Base-by-base conservation (phyloP, 805 yeast species). In the Cyberlindnera bimundalis region DNA sequence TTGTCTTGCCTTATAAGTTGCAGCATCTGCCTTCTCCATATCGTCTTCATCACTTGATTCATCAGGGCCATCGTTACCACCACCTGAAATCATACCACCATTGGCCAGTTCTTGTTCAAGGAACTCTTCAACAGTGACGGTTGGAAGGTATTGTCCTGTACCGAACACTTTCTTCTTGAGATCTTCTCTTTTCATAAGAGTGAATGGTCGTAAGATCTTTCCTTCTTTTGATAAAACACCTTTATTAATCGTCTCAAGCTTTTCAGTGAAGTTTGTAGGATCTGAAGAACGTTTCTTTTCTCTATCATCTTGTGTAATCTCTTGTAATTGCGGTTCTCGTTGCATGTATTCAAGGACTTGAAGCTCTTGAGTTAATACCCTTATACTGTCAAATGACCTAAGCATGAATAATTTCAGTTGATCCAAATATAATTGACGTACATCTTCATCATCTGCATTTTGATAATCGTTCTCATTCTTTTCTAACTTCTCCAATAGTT, bases 81-180 rank as follows among this genome's bases (percentile, higher is more conserved):
- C 57, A 62, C 78, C 58, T 55, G 67, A 67, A 29, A 76, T 68
- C 71, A 90, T 84, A 41, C 91, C 90, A 2, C 96, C 96, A 53
- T 84, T 80, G 15, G 80, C 79, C 47, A 85, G 68, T 58, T 93
- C 99, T 51, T 87, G 79, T 35, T 89, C 95, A 38, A 93, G 67
- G 46, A 84, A 81, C 52, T 93, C 97, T 49, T 93, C 99, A 0
- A 93, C 89, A 0, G 96, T 70, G 93, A 93, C 87, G 0, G 97
- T 87, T 2, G 99, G 99, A 21, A 91, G 70, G 19, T 74, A 79
- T 62, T 93, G 97, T 1, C 97, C 99, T 2, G 95, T 87, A 2
- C 97, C 96, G 51, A 76, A 79, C 0, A 90, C 96, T 52, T 81
- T 76, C 24, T 70, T 65, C 42, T 73, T 68, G 14, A 87, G 50